phyloP scores from a whole-genome alignment of 2,329 filamentous ascomycete genomes.

The Bertia moriformis region DNA sequence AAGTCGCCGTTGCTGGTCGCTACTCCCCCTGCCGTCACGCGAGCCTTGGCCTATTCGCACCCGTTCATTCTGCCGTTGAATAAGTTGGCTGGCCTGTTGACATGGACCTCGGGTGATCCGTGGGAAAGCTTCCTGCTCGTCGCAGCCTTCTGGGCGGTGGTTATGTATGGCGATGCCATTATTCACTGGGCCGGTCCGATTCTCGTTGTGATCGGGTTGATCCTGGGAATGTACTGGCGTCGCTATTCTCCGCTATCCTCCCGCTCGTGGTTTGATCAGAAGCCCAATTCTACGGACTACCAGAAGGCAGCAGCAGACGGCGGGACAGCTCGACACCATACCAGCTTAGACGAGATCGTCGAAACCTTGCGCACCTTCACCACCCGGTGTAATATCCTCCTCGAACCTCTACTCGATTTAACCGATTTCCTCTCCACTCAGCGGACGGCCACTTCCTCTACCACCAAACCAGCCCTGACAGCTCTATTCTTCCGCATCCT shows the following conservation, averaged over 20 bases:
- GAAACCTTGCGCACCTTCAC: constrained; percentile 86
- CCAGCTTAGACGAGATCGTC: constrained; percentile 93
- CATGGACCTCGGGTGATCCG: constrained; percentile 84
- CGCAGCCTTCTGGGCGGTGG: constrained; percentile 69
- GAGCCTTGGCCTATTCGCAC: constrained; percentile 87
- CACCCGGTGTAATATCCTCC: constrained; percentile 74
- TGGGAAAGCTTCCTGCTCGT: constrained; percentile 95
- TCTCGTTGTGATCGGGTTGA: constrained; percentile 64
- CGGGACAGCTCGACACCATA: constrained; percentile 40
- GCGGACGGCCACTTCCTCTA: constrained; percentile 76
- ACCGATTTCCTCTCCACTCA: constrained; percentile 91
- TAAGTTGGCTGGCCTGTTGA: constrained; percentile 68
- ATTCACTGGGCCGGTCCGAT: constrained; percentile 72
- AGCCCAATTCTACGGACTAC: constrained; percentile 14
- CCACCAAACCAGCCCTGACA: constrained; percentile 76
- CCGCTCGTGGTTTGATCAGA: constrained; percentile 52
- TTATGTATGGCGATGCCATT: constrained; percentile 75
- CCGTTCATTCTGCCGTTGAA: constrained; percentile 85
- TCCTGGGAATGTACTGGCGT: constrained; percentile 81
- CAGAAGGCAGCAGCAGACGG: constrained; percentile 8
- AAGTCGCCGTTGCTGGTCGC: constrained; percentile 87
- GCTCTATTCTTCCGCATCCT: constrained; percentile 80
- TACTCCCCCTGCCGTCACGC: constrained; percentile 86
- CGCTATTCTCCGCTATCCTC: constrained; percentile 83
- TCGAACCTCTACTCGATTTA: constrained; percentile 76